A percentile compares a stretch with the other conserved stretches of the same genome.
Evolutionary conservation across 371 early-diverging fungal species (phyloP).

Genomic region (Nematocida minor): DNA sequence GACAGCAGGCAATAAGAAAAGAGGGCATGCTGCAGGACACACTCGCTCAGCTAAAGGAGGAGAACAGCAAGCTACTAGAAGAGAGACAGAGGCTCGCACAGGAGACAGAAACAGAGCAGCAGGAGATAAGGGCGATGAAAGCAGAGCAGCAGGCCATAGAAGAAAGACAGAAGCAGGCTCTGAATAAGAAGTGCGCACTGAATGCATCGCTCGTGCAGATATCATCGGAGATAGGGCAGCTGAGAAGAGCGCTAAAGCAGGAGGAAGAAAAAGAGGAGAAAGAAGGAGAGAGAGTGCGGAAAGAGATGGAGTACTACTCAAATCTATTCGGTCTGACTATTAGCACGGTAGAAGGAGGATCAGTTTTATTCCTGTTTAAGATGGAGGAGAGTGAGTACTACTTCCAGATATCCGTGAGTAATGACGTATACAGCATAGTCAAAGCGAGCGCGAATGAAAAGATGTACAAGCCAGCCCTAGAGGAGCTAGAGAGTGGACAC

Average conservation of each 20-base stretch:
- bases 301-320: slow-evolving; percentile 29
- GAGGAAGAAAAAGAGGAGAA: slow-evolving; percentile 23
- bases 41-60: slow-evolving; percentile 42
- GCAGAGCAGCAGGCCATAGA: slow-evolving; percentile 18
- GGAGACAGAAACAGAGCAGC: slow-evolving; percentile 31
- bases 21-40: slow-evolving; percentile 31
- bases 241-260: slow-evolving; percentile 28
- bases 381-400: neutral
- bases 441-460: slow-evolving; percentile 19
- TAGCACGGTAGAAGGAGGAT: slow-evolving; percentile 1
- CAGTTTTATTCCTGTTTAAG: slow-evolving; percentile 21
- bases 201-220: neutral
- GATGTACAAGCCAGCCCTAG: slow-evolving; percentile 8
- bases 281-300: neutral
- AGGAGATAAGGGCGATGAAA: slow-evolving; percentile 24
- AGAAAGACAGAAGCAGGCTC: neutral
- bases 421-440: slow-evolving; percentile 33
- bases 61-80: slow-evolving; percentile 34
- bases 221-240: neutral
- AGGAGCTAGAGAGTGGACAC: neutral
- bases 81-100: slow-evolving; percentile 43
- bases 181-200: neutral
- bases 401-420: slow-evolving; percentile 18
- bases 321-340: neutral
- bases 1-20: slow-evolving; percentile 13